Percentiles rank a stretch among this genome's conserved stretches.
These are phyloP conservation scores for Hypericum perforatum DNA, from an alignment of 345 rosid genomes.

Conservation along the genomic window DNA sequence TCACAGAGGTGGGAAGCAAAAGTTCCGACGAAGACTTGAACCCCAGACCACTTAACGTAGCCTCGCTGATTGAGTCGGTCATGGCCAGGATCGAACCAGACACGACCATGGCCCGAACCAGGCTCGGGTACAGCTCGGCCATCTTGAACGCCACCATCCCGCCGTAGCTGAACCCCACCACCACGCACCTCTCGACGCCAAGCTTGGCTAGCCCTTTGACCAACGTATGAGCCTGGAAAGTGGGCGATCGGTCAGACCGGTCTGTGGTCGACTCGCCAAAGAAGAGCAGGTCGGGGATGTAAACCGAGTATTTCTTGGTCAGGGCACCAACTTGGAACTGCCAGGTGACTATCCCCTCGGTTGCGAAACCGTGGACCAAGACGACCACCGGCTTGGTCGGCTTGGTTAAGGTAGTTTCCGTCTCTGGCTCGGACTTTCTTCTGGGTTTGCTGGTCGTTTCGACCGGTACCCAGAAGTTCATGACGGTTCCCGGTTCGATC, in stretches of 20 bases:
- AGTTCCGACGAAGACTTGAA: slow-evolving; percentile 44
- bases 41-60: slow-evolving; percentile 19
- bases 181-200: slow-evolving; percentile 50
- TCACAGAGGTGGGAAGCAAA: slow-evolving; percentile 61
- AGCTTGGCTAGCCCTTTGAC: slow-evolving; percentile 51
- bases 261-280: slow-evolving; percentile 68
- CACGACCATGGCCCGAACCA: slow-evolving; percentile 64
- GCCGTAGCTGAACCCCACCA: slow-evolving; percentile 87
- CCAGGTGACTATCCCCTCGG: slow-evolving; percentile 88
- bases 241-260: slow-evolving; percentile 56
- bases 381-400: slow-evolving; percentile 69
- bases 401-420: slow-evolving; percentile 16
- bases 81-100: slow-evolving; percentile 77
- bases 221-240: slow-evolving; percentile 68
- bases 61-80: slow-evolving; percentile 59
- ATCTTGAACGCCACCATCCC: slow-evolving; percentile 91
- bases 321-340: slow-evolving; percentile 88
- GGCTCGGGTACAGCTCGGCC: slow-evolving; percentile 59
- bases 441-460: slow-evolving; percentile 38
- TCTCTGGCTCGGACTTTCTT: slow-evolving; percentile 4
- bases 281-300: slow-evolving; percentile 80
- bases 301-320: slow-evolving; percentile 74
- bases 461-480: slow-evolving; percentile 83
- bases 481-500: slow-evolving; percentile 67
- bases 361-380: slow-evolving; percentile 84